Percentiles rank a stretch among this genome's conserved stretches.
Conservation (phyloP, 148 eudicot species). For the Rhododendron ferrugineum region DNA sequence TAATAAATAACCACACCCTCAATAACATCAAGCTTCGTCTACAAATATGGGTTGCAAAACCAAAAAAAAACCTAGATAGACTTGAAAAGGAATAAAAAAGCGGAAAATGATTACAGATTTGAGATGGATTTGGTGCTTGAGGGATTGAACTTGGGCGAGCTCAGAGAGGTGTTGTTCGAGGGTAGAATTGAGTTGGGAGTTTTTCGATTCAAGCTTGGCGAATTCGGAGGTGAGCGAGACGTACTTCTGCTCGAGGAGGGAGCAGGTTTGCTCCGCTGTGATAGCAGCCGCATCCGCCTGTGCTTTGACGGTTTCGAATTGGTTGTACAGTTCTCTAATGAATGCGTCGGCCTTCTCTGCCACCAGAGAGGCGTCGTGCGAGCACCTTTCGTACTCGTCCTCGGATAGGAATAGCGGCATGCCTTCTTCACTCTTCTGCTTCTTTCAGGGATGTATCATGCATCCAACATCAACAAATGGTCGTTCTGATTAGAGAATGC, state of each 20-base stretch:
- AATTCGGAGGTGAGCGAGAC: conserved; percentile 66
- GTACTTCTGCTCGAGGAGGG: conserved; percentile 74
- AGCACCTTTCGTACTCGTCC: conserved; percentile 53
- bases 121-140: conserved; percentile 65
- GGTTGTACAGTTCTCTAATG: conserved; percentile 42
- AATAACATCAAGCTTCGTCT: background rate
- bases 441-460: background rate
- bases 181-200: conserved; percentile 32
- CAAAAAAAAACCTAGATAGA: background rate
- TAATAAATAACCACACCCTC: conserved; percentile 4
- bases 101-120: conserved; percentile 39
- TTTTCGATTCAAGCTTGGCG: conserved; percentile 42
- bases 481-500: no score
- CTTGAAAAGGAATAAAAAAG: background rate
- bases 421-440: background rate
- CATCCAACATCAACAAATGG: no score
- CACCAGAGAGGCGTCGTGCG: conserved; percentile 50
- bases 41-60: background rate
- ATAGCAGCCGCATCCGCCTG: conserved; percentile 77
- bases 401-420: conserved; percentile 84
- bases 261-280: conserved; percentile 91
- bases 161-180: conserved; percentile 46
- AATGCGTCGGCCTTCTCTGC: conserved; percentile 76
- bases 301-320: conserved; percentile 71
- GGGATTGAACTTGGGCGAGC: conserved; percentile 51